Conservation (phyloP, 176 grass and related monocot genomes). For the Musa acuminata region DNA sequence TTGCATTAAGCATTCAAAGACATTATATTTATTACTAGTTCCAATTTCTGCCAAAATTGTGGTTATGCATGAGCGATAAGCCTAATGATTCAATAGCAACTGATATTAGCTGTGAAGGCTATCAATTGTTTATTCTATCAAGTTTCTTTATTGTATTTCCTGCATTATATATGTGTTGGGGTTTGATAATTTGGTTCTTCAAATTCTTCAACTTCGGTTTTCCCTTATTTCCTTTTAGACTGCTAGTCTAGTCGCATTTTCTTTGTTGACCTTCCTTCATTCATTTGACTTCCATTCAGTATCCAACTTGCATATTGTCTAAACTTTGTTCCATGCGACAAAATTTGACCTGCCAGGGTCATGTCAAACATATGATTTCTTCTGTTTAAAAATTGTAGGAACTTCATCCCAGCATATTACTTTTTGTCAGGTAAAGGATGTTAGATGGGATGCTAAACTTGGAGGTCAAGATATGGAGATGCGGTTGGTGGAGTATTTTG, state of each 20-base stretch:
- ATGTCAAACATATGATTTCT: not conserved
- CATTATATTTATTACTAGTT: no score
- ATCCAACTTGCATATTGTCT: not conserved
- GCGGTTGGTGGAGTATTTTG: conserved; percentile 70
- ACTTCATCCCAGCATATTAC: not conserved
- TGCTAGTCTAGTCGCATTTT: not conserved
- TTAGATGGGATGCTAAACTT: conserved; percentile 90
- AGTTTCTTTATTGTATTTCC: no score
- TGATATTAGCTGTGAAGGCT: no score
- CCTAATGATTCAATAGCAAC: no score
- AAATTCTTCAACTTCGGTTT: no score
- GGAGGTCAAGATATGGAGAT: conserved; percentile 92
- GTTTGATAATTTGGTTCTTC: no score
- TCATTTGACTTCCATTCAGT: not conserved
- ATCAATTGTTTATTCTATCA: no score
- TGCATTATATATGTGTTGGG: no score
- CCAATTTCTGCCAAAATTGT: no score
- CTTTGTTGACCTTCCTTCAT: not conserved
- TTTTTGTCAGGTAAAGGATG: conserved; percentile 70
- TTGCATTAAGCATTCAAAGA: no score
- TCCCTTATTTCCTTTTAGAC: no score
- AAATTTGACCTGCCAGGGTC: not conserved
- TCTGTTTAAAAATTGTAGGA: not conserved
- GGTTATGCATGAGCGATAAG: no score
- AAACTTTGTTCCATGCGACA: not conserved